These are phyloP conservation scores for Luvunga scandens DNA, from an alignment of 345 rosid genomes.

Conservation along the genomic window DNA sequence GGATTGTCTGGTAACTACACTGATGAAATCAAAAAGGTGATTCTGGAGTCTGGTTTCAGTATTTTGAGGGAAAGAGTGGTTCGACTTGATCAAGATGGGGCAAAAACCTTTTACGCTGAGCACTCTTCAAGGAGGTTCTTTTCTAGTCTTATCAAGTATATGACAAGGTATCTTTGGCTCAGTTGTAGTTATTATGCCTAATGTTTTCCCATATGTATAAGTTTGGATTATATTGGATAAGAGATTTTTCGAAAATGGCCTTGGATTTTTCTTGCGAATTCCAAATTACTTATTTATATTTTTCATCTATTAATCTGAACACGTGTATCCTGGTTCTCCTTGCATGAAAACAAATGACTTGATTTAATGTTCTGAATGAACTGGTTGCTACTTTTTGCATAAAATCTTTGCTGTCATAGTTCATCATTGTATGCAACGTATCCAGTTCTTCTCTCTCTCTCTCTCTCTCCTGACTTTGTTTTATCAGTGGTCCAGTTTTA, in stretches of 20 bases:
- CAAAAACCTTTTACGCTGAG: conserved; percentile 62
- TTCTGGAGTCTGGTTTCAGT: conserved; percentile 52
- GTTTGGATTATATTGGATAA: neutral
- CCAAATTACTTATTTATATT: neutral
- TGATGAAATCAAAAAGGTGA: conserved; percentile 43
- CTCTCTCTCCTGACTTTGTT: conserved; percentile 9
- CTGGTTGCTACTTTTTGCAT: neutral
- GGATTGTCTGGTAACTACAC: conserved; percentile 66
- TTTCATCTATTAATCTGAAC: neutral
- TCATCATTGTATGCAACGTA: neutral
- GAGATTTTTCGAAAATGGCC: neutral
- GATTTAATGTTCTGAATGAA: neutral
- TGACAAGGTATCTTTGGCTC: conserved; percentile 56
- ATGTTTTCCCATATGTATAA: neutral
- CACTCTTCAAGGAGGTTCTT: conserved; percentile 71
- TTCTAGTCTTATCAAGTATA: conserved; percentile 57
- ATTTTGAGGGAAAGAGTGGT: conserved; percentile 47
- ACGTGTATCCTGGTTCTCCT: neutral
- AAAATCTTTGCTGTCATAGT: neutral
- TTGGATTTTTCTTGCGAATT: neutral
- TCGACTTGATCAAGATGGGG: conserved; percentile 54
- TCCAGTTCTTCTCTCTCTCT: neutral
- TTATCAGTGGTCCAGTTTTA: conserved; percentile 68
- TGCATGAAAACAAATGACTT: neutral
- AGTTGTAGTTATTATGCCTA: neutral